Evolutionary conservation across 805 yeast genomes (phyloP), one percentile per base, ranked within the genome.

Genomic region (Pichia nanzhaoensis): DNA sequence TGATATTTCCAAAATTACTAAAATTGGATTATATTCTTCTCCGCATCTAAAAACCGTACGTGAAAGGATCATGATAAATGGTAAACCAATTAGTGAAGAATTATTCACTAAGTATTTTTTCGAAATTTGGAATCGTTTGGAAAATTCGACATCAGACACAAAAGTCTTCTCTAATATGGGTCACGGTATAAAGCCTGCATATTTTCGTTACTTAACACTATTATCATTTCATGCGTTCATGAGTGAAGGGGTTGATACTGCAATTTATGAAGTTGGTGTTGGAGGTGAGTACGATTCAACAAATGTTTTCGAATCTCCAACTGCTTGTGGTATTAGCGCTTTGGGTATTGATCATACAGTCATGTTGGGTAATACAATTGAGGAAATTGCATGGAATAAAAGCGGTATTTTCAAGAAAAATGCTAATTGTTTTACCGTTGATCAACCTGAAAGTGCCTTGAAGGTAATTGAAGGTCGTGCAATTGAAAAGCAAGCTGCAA

Each of bases 261-360:
- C 98, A 12, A 82, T 93, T 33, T 89, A 86, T 59, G 99, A 93
- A 63, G 99, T 95, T 27, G 99, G 99, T 19, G 95, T 93, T 39
- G 99, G 99, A 24, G 99, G 99, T 6, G 95, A 86, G 59, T 88
- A 80, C 57, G 99, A 93, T 63, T 87, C 96, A n/a, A 93, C 99
- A 12, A 93, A 93, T 60, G 75, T 93, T 2, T 77, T 93, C 40
- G 78, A 73, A 36, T 67, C 71, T 36, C 98, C 99, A 17, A 75
- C 85, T 0, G 90, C 80, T 1, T 82, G 95, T 39, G 99, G 95
- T 33, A 82, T 93, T 16, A 69, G 93, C 2, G 75, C 91, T 5
- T 66, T 93, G 49, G 99, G 98, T 1, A 83, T 93, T 37, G 99
- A 93, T 62, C 99, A 93, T 63, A 83, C 89, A 0, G 70, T 78